Evolutionary conservation across 257 asterid species (phyloP), one percentile per base, ranked within the genome.

Genomic region (Petrea volubilis): DNA sequence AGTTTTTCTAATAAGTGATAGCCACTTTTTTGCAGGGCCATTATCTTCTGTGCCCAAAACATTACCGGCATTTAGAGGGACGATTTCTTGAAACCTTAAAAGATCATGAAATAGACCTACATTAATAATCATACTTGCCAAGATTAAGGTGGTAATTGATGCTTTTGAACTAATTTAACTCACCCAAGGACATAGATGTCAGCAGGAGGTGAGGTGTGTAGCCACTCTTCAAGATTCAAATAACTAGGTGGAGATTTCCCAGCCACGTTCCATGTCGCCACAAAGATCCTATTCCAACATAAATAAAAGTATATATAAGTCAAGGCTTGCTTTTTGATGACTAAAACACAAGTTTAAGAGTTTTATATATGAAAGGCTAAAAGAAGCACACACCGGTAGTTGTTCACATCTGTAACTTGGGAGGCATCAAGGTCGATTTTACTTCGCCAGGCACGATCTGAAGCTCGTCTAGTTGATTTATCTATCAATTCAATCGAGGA

Each of bases 221-320:
- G 84, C 98, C 97, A 95, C 49, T 95, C 99, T 68, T 92, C 96
- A 56, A 95, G 94, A 79, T 83, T 92, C 43, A 95, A 78, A 74
- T 83, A 64, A 79, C 59, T 80, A 21, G 96, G 92, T 25, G 99
- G 99, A 44, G 98, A 95, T 82, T 90, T 95, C 24, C 99, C 99
- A 41, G 91, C 99, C 62, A 95, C 99, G 83, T 95, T 95, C 99
- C 99, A 95, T 28, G 99, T 95, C 11, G 98, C 96, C 72, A 86
- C 95, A 82, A 95, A 95, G 51, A 95, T 55, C 77, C 99, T 95
- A 50, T 63, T n/a, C 41, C 78, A 57, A 40, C 18, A 38, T 21
- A 66, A 56, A 63, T 10, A 51, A n/a, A 1, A 43, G 3, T 11
- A 47, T 47, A 3, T 21, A 34, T 50, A 53, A n/a, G n/a, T n/a